Base-by-base conservation (phyloP, 176 grass and related monocot genomes). In the Rhipidocladum racemiflorum region DNA sequence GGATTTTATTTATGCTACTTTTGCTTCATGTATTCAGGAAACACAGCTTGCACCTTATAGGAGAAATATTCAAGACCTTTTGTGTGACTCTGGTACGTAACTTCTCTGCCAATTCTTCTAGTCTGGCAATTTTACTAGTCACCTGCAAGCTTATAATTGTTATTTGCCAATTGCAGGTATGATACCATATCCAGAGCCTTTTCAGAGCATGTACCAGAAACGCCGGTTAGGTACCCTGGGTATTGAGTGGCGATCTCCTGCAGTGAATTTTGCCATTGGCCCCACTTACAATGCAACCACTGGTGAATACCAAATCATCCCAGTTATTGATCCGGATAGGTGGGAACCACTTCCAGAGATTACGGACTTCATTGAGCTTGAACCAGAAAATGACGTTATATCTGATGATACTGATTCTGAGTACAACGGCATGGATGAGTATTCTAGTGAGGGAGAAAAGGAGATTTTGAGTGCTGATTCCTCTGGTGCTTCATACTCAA, bases 331-430 rank as follows among this genome's bases (percentile, higher is more conserved):
- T 78, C 81, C 93, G 32, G 95, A 95, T 62, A 87, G 86, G 43
- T 97, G 95, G 95, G 95, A 98, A 88, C 95, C 95, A 70, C 91
- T 95, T 83, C 95, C 87, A 51, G 95, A 98, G 69, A 81, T 93
- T 63, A 71, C 84, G 8, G 95, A 98, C 79, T 87, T 88, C 74
- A 51, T 98, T 83, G 92, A 94, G 40, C 84, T 94, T 89, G 95
- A 94, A 86, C 74, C 67, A 70, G 95, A 93, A 71, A 92, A 91
- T 39, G 95, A 98, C 50, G 81, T 89, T 50, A 90, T 95, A 14
- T 94, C 90, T 81, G 95, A 98, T 64, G 95, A 95, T 83, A 95
- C 88, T 63, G 95, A 98, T 91, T 98, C 95, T 32, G 95, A 98
- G 87, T 98, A 94, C 86, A 89, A 98, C 15, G 82, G 93, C 43